Evolutionary conservation across 768 basidiomycete genomes (phyloP), one percentile per base, ranked within the genome.

Genomic region (Boletus rubropictus): DNA sequence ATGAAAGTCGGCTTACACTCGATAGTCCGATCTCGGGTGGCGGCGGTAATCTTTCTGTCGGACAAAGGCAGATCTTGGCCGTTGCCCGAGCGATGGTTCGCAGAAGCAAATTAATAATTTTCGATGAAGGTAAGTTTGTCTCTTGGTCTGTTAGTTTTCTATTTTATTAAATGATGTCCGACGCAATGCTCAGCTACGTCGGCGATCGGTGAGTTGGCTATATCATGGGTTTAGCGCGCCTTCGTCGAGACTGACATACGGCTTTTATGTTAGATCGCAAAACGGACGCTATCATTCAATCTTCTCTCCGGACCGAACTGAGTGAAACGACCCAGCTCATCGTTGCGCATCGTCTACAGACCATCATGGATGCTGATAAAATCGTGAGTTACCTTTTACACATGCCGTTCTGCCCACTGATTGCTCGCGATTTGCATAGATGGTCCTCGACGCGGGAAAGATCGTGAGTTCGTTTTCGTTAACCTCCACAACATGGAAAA

Each of bases 361-460:
- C 76, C 7, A 76, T 82, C 50, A 79, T 80, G 69, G 80, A 81
- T 42, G 76, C 79, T 4, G 80, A 83, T 57, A 77, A 77, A 53
- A 77, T 82, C 37, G 70, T 81, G 48, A 39, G 65, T 54, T 6
- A 5, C 18, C 17, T 28, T 42, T 29, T 3, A 25, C 15, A 14
- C 27, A 17, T 17, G 6, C 10, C 17, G 14, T 11, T 14, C 3
- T n/a, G 1, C n/a, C 9, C 7, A 9, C 32, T 12, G 6, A 14
- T 10, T 14, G 42, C 15, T 3, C 15, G 28, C 27, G 3, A 21
- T n/a, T 4, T 25, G 4, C 35, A 11, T 25, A 73, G 74, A 71
- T 73, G 68, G 69, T 74, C 10, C 69, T 74, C 9, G 73, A 74
- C 42, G 63, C 65, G 10, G 72, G 73, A 27, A 61, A 53, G 5